These are phyloP conservation scores for Cenchrus fungigraminus DNA, from an alignment of 176 grass and related monocot genomes.

Conservation along the genomic window DNA sequence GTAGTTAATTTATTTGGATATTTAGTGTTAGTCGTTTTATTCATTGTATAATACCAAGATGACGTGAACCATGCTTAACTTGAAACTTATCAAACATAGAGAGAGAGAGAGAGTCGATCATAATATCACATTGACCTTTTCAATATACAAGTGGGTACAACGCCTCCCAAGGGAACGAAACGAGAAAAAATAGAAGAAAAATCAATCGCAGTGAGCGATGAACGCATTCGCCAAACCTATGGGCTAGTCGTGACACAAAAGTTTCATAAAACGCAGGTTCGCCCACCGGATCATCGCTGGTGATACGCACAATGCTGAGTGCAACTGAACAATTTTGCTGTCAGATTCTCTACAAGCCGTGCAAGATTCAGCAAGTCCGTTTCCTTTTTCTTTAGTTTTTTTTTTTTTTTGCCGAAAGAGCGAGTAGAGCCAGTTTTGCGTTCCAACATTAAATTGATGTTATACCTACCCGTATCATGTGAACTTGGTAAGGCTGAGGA, in stretches of 20 bases:
- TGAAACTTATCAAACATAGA: no score
- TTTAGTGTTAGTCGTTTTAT: background rate
- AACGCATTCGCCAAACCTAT: no score
- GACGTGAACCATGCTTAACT: no score
- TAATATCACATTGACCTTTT: no score
- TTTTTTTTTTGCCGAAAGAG: background rate
- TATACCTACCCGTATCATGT: constrained; percentile 19
- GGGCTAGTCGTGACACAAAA: background rate
- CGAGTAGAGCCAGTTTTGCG: background rate
- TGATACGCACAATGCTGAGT: background rate
- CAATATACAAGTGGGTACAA: no score
- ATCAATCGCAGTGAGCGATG: no score
- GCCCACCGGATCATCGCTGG: background rate
- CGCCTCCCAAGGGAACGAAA: no score
- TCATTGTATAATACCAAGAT: no score
- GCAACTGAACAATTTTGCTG: background rate
- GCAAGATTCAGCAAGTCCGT: background rate
- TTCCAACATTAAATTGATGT: constrained; percentile 12
- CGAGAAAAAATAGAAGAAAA: no score
- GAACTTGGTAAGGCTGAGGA: background rate
- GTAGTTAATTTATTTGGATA: background rate
- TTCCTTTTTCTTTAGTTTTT: background rate
- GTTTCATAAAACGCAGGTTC: background rate
- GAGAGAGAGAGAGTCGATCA: no score
- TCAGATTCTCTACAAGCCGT: background rate